Conservation (phyloP, 129 eudicot genomes). For the Chrysanthemum makinoi region DNA sequence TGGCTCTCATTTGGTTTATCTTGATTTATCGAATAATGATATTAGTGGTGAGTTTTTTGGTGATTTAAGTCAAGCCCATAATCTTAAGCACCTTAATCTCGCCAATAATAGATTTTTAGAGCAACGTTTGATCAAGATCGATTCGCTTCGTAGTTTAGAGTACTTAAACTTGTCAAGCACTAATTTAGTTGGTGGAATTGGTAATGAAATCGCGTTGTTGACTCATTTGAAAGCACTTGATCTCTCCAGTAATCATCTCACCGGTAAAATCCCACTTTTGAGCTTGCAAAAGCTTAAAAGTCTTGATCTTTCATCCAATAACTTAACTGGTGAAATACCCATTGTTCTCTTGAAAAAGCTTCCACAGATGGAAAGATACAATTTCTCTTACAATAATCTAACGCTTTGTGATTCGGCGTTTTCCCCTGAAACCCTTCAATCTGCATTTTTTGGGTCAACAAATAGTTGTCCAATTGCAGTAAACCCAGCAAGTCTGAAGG, state of each 20-base stretch:
- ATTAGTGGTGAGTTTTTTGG: slow-evolving; percentile 55
- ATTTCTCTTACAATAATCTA: slow-evolving; percentile 83
- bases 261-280: slow-evolving; percentile 51
- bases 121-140: slow-evolving; percentile 45
- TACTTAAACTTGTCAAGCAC: slow-evolving; percentile 70
- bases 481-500: slow-evolving; percentile 49
- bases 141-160: slow-evolving; percentile 43
- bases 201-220: slow-evolving; percentile 44
- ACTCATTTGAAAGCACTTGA: slow-evolving; percentile 53
- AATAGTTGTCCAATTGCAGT: slow-evolving; percentile 86
- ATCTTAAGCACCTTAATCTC: slow-evolving; percentile 72
- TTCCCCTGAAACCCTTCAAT: slow-evolving; percentile 47
- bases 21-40: slow-evolving; percentile 71
- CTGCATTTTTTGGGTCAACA: slow-evolving; percentile 62
- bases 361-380: slow-evolving; percentile 63
- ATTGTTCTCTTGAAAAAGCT: slow-evolving; percentile 45
- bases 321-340: slow-evolving; percentile 76
- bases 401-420: slow-evolving; percentile 62
- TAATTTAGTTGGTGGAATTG: slow-evolving; percentile 54
- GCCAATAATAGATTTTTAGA: slow-evolving; percentile 63
- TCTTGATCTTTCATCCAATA: slow-evolving; percentile 68
- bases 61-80: slow-evolving; percentile 41
- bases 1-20: slow-evolving; percentile 58
- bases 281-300: slow-evolving; percentile 37
- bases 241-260: slow-evolving; percentile 66